Base-by-base conservation (phyloP, 2,329 filamentous ascomycete species). In the Fusarium buxicola region DNA sequence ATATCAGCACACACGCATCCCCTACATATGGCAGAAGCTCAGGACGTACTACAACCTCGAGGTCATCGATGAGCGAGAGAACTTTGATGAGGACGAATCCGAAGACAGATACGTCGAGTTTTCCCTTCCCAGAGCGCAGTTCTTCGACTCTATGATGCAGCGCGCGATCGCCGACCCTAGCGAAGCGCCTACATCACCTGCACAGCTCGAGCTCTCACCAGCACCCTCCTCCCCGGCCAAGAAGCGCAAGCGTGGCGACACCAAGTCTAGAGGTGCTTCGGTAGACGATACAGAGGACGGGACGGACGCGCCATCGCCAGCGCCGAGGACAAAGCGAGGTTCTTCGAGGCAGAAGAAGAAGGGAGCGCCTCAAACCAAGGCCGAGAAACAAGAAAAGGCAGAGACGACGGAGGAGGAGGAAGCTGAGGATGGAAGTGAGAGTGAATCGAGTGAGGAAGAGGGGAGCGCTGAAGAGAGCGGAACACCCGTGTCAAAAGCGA, bases 21-120 rank as follows among this genome's bases (percentile, higher is more conserved):
- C 92, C 1, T 90, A 91, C 35, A 97, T 99, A 64, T 98, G 95
- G 94, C 84, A 86, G 68, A 98, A 98, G 77, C 83, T 99, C 10
- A 80, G 84, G 28, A 87, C 87, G 30, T 86, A 95, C 61, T 99
- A 97, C 79, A 92, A 97, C 76, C 85, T 98, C 27, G 86, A 91
- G 44, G 85, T 89, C 35, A 89, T 97, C 56, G 92, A 98, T 76
- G 92, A 96, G 73, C 88, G 93, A 69, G 94, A 92, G 74, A 84
- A 89, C 73, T 81, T 81, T 62, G 86, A 90, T 30, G 86, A 87
- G 25, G 82, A 86, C 31, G 80, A 82, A 28, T 82, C 84, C 16
- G 81, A 84, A 51, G 84, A 88, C 21, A 82, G 84, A 56, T 92
- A 89, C 72, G 82, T 86, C 50, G 86, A 90, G 24, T 92, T 92